phyloP scores from a whole-genome alignment of 352 stramenopile species.

The Thraustochytrium striatum region DNA sequence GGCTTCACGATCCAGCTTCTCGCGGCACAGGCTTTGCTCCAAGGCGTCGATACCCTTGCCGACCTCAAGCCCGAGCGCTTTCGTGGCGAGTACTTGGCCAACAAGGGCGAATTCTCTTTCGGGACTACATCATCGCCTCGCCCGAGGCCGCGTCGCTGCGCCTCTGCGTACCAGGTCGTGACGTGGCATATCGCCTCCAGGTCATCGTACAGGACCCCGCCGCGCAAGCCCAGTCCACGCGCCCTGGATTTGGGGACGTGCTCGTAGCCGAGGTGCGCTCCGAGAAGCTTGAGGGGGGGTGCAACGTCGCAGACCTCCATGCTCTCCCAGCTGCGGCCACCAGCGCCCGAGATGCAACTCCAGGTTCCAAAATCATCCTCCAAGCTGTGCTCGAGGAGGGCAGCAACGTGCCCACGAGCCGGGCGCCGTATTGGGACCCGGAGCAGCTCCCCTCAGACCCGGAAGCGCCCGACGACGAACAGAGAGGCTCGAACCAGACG shows the following conservation, averaged over 20 bases:
- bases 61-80: neutral
- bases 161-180: neutral
- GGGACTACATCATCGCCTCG: neutral
- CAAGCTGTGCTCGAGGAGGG: neutral
- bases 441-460: neutral
- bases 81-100: neutral
- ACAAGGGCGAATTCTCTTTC: conserved; percentile 7
- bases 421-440: neutral
- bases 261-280: neutral
- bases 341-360: neutral
- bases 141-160: neutral
- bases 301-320: conserved; percentile 7
- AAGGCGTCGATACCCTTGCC: neutral
- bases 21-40: neutral
- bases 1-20: neutral
- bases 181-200: conserved; percentile 14
- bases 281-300: neutral
- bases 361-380: neutral
- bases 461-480: neutral
- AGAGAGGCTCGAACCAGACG: neutral
- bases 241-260: neutral
- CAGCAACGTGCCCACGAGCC: neutral
- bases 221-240: neutral
- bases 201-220: conserved; percentile 14
- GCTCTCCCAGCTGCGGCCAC: neutral